Evolutionary conservation across 148 eudicot species (phyloP).

Genomic region (Nepenthes gracilis): DNA sequence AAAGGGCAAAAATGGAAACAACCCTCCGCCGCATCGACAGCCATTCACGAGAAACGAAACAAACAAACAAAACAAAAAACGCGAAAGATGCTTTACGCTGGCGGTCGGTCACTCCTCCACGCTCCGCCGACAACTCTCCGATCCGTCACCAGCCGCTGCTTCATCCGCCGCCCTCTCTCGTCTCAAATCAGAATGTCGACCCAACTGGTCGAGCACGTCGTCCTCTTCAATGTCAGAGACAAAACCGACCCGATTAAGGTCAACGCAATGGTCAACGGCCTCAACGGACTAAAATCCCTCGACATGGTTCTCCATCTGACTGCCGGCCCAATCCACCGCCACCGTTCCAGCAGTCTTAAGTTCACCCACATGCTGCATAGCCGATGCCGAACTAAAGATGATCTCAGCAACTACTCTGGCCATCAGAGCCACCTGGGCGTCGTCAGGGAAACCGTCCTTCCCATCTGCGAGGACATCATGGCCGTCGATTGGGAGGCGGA

Average conservation of each 20-base stretch:
- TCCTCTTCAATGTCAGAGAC: slow-evolving; percentile 59
- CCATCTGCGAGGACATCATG: slow-evolving; percentile 67
- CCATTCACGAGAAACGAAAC: no score
- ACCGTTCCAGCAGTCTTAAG: slow-evolving; percentile 22
- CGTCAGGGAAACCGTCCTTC: slow-evolving; percentile 35
- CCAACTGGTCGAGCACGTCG: slow-evolving; percentile 61
- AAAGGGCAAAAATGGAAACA: no score
- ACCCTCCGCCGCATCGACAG: no score
- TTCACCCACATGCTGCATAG: slow-evolving; percentile 81
- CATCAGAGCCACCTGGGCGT: slow-evolving; percentile 55
- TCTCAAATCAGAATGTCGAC: slow-evolving; percentile 28
- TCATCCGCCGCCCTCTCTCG: slow-evolving; percentile 4
- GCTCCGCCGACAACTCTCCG: no score
- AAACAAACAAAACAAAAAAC: no score
- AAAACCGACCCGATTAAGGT: slow-evolving; percentile 26
- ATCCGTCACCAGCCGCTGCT: neutral
- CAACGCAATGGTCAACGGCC: slow-evolving; percentile 43
- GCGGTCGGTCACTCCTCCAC: no score
- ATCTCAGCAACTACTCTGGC: slow-evolving; percentile 38
- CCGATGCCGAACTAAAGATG: slow-evolving; percentile 50
- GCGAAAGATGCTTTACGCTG: no score
- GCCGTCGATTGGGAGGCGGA: slow-evolving; percentile 62
- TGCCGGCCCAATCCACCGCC: slow-evolving; percentile 36
- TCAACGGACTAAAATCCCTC: slow-evolving; percentile 45
- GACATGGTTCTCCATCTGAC: slow-evolving; percentile 35